phyloP scores from a whole-genome alignment of 2,329 filamentous ascomycete genomes.

The Bimuria novae-zelandiae region DNA sequence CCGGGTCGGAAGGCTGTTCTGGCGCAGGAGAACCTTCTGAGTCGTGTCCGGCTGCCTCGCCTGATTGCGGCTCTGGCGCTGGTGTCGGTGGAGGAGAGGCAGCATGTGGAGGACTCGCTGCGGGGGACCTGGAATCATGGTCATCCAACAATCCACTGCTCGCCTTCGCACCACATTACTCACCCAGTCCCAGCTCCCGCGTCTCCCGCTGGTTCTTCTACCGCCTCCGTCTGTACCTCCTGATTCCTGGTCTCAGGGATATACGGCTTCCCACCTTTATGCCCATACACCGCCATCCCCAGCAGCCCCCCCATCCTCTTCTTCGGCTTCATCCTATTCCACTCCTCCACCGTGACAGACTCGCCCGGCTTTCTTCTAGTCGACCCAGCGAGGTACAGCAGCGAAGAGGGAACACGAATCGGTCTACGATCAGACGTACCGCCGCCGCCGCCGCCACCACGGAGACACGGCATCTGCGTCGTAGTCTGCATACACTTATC shows the following conservation, averaged over 20 bases:
- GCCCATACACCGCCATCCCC: slow-evolving; percentile 30
- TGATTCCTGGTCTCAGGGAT: not conserved
- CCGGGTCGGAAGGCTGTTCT: not conserved
- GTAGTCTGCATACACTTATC: not conserved
- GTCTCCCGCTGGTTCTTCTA: no score
- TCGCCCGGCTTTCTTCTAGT: slow-evolving; percentile 7
- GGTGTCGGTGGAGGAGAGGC: not conserved
- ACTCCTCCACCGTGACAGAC: slow-evolving; percentile 18
- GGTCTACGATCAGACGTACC: not conserved
- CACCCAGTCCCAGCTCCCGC: not conserved
- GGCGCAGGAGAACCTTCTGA: not conserved
- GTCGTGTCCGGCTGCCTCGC: not conserved
- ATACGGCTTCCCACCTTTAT: slow-evolving; percentile 17
- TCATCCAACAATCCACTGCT: not conserved
- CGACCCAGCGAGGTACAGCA: slow-evolving; percentile 35
- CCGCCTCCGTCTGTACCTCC: not conserved
- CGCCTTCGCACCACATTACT: no score
- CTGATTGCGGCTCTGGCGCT: not conserved
- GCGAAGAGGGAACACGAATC: slow-evolving; percentile 17
- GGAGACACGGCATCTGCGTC: not conserved
- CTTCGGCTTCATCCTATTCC: slow-evolving; percentile 28
- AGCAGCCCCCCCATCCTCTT: slow-evolving; percentile 30
- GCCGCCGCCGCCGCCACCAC: slow-evolving; percentile 3
- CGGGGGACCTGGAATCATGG: not conserved
- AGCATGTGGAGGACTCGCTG: not conserved